Conservation (phyloP, 140 eudicot genomes). For the Senecio squalidus region DNA sequence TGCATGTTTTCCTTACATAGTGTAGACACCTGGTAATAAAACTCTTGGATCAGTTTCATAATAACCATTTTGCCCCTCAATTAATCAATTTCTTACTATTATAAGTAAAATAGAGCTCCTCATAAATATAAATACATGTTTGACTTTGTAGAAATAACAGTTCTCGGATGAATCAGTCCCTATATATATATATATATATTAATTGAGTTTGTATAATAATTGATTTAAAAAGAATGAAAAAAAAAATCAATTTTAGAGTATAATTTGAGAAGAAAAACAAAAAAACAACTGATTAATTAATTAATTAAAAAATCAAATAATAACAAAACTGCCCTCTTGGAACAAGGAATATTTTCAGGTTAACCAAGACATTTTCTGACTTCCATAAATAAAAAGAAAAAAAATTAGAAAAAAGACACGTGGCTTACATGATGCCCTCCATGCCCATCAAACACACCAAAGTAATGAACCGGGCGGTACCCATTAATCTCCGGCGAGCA, state of each 20-base stretch:
- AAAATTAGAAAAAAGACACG: background rate
- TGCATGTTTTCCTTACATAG: constrained; percentile 48
- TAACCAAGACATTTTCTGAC: background rate
- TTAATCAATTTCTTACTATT: background rate
- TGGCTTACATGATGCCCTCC: constrained; percentile 53
- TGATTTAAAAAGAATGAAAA: no score
- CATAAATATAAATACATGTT: no score
- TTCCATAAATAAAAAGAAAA: background rate
- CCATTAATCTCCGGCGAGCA: constrained; percentile 41
- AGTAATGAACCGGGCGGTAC: constrained; percentile 34
- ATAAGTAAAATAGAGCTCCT: no score
- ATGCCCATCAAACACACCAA: constrained; percentile 49
- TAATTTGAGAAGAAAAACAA: no score
- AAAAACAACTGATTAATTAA: no score
- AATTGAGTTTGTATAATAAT: no score
- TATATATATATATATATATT: no score
- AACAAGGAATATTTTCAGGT: background rate
- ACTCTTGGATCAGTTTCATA: no score
- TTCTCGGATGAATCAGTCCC: no score
- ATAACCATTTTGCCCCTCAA: background rate
- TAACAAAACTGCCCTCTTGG: background rate
- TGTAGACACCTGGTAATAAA: constrained; percentile 52
- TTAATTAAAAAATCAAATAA: no score
- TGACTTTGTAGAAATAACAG: no score
- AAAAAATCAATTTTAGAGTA: no score